Evolutionary conservation across 345 rosid species (phyloP).

Genomic region (Anacardium occidentale): DNA sequence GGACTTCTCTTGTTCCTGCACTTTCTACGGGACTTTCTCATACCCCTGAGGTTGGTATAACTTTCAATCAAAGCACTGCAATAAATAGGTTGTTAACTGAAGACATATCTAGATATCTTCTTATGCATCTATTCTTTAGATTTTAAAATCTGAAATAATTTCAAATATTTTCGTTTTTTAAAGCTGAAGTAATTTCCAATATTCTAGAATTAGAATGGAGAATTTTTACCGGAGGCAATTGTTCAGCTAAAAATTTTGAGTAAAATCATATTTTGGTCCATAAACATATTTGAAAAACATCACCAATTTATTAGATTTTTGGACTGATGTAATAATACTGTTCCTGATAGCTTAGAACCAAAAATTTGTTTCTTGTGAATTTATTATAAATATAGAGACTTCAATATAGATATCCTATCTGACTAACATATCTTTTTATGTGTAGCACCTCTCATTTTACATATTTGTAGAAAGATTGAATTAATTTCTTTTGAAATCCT

Average conservation of each 20-base stretch:
- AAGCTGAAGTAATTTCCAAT: neutral
- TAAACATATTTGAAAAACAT: neutral
- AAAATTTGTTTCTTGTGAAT: slow-evolving; percentile 3
- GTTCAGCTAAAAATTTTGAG: neutral
- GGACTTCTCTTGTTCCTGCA: slow-evolving; percentile 71
- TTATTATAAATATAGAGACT: neutral
- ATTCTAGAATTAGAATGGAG: neutral
- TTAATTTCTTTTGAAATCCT: neutral
- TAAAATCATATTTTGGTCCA: neutral
- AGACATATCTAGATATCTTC: neutral
- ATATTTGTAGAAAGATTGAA: neutral
- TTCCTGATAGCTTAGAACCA: neutral
- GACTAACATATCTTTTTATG: neutral
- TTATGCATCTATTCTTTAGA: neutral
- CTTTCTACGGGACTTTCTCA: slow-evolving; percentile 70
- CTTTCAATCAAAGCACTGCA: neutral
- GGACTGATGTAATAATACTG: neutral
- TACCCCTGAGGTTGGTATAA: slow-evolving; percentile 61
- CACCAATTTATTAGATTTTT: neutral
- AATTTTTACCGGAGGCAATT: neutral
- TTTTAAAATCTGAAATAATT: neutral
- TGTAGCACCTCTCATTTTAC: neutral
- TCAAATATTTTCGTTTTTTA: neutral
- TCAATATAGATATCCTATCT: neutral
- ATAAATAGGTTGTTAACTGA: neutral